Conservation (phyloP, 352 stramenopile species). For the Globisporangium orthogonon region DNA sequence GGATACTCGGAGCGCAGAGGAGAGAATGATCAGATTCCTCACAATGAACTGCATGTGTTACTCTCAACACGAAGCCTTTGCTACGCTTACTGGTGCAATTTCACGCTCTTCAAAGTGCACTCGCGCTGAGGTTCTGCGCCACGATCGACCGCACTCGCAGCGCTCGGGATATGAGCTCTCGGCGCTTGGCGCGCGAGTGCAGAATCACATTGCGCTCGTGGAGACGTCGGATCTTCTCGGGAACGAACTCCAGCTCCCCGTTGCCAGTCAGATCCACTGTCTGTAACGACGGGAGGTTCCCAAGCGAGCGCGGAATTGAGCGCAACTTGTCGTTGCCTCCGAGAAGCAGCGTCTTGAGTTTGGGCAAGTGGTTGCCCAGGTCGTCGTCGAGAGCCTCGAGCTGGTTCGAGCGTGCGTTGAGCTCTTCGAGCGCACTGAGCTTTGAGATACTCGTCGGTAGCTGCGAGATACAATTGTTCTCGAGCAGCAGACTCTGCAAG, state of each 20-base stretch:
- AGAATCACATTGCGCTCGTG: conserved; percentile 58
- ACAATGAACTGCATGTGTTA: not conserved
- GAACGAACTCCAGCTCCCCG: conserved; percentile 17
- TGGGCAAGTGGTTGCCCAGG: conserved; percentile 21
- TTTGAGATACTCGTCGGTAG: conserved; percentile 22
- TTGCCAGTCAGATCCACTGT: conserved; percentile 45
- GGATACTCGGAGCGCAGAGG: not conserved
- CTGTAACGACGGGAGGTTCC: conserved; percentile 21
- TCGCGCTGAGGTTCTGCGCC: conserved; percentile 18
- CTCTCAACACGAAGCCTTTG: not conserved
- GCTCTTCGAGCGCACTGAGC: conserved; percentile 35
- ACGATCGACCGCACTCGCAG: conserved; percentile 46
- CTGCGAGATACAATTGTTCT: conserved; percentile 27
- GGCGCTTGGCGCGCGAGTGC: conserved; percentile 49
- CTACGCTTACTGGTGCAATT: not conserved
- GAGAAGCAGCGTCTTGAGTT: conserved; percentile 34
- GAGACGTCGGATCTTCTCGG: conserved; percentile 51
- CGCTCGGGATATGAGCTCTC: conserved; percentile 53
- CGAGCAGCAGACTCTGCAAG: conserved; percentile 41
- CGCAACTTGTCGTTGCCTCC: conserved; percentile 27
- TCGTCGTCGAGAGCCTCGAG: conserved; percentile 26
- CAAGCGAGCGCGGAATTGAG: conserved; percentile 20
- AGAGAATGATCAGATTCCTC: no score
- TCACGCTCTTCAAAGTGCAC: not conserved
- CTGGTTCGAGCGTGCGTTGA: conserved; percentile 32